Base-by-base conservation (phyloP, 768 basidiomycete species). In the Lepiota subincarnata region DNA sequence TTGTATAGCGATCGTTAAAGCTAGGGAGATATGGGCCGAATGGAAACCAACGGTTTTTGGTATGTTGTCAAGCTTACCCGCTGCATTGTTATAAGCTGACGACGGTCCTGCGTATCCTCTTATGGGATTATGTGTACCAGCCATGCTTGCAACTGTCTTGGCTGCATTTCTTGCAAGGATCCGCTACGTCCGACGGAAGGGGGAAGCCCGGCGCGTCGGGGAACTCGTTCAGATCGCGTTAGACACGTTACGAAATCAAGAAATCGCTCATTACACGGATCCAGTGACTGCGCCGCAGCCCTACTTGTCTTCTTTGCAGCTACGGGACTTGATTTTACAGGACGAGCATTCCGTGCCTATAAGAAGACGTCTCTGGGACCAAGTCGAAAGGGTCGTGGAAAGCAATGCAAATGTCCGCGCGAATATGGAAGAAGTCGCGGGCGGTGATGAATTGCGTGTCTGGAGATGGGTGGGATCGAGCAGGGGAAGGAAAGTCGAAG, bases 401-500 rank as follows among this genome's bases (percentile, higher is more conserved):
- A 82, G 84, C 50, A 97, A 97, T 71, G 81, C 90, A 26, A 97
- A 97, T 68, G 89, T 97, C 39, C 81, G 90, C 57, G 84, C 83
- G 26, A 89, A 87, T 65, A 72, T 92, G 48, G 89, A 89, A 68
- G 93, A 96, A 67, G 80, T 89, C 43, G 77, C 76, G 56, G 87
- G 87, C 59, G 92, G 93, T 10, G 92, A 95, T 68, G 91, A 92
- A 70, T 77, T 85, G 70, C 81, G 90, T 59, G 92, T 92, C 52
- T 96, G 93, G 93, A 73, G 87, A 53, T 96, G 93, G 93, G 82
- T 92, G 26, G 92, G 92, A 59, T 65, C 69, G 50, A 50, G 51
- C 22, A 39, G 48, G 43, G 63, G 61, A 50, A 63, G 67, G 50
- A 65, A 60, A 45, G 59, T 60, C 42, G 50, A 61, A 24, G 59